Base-by-base conservation (phyloP, 306 rosid genomes). In the Vicia faba region DNA sequence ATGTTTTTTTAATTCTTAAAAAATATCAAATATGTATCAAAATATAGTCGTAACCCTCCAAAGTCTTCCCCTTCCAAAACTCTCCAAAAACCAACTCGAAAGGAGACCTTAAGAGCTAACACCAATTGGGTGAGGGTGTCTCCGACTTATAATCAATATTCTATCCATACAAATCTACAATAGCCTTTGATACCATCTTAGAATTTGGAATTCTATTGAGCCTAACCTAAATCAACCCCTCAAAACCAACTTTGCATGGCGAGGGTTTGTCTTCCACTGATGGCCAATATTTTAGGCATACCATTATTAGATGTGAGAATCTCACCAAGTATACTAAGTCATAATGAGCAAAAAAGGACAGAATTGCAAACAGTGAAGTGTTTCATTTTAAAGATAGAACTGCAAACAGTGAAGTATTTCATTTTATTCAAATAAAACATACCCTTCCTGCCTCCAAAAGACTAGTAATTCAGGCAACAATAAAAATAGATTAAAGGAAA, bases 281-380 rank as follows among this genome's bases (percentile, higher is more conserved):
- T 45, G 14, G 14, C 19, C 51, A 45, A 45, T 45, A 45, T 5
- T 5, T 43, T 13, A 14, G 16, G 2, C 48, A 43, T 25, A 25
- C 2, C 28, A 43, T 7, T 43, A 13, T n/a, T 45, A 14, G 16
- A 45, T 14, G 51, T n/a, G 51, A 45, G 19, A 45, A 16, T 45
- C 51, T 45, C 20, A 5, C 14, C 51, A 45, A 39, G 33, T 41
- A 65, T 39, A 28, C 2, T n/a, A 18, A 36, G 26, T 51, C 18
- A 23, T 25, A 69, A 54, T 33, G 53, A 69, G 44, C 35, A 26
- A 62, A 54, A 11, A 63, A 75, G n/a, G 26, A 54, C 4, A 29
- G 14, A 33, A 66, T 23, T 48, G 11, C 4, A 64, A 49, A 60
- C 5, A 11, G 55, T 61, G 16, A 23, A 61, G 48, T 39, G 39